These are phyloP conservation scores for Ustilago lituana DNA, from an alignment of 1,284 basidiomycete genomes.

Conservation along the genomic window DNA sequence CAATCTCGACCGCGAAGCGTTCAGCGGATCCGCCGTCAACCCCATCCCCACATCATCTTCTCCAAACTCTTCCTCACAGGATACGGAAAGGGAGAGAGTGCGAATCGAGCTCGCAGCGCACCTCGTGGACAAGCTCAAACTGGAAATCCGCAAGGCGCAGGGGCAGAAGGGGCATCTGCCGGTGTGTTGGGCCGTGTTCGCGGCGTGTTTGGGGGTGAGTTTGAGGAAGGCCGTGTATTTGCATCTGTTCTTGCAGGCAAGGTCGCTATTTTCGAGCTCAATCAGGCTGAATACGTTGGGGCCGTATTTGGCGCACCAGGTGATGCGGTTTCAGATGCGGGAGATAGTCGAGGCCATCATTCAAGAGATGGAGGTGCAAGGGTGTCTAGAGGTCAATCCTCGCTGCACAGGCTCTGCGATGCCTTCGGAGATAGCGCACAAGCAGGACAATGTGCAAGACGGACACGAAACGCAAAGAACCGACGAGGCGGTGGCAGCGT, in stretches of 20 bases:
- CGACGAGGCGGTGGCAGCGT: too few species aligned
- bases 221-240: constrained; percentile 77
- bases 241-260: constrained; percentile 90
- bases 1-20: constrained; percentile 22
- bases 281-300: constrained; percentile 91
- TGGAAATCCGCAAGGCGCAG: constrained; percentile 20
- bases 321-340: constrained; percentile 78
- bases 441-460: too few species aligned
- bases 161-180: too few species aligned
- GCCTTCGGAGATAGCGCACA: too few species aligned
- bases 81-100: neutral
- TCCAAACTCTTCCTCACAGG: neutral
- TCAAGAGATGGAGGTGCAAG: constrained; percentile 11
- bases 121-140: constrained; percentile 30
- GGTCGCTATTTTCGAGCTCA: constrained; percentile 86
- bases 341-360: constrained; percentile 27
- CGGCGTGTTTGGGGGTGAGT: constrained; percentile 78
- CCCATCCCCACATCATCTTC: neutral
- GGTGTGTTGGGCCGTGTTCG: constrained; percentile 87
- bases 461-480: too few species aligned
- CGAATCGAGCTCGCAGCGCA: constrained; percentile 11
- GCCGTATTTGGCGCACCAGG: constrained; percentile 89
- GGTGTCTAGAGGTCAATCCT: constrained; percentile 4
- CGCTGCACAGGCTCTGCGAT: too few species aligned
- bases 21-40: constrained; percentile 4